phyloP scores from a whole-genome alignment of 1,284 basidiomycete genomes.

The Rhodotorula sp. region DNA sequence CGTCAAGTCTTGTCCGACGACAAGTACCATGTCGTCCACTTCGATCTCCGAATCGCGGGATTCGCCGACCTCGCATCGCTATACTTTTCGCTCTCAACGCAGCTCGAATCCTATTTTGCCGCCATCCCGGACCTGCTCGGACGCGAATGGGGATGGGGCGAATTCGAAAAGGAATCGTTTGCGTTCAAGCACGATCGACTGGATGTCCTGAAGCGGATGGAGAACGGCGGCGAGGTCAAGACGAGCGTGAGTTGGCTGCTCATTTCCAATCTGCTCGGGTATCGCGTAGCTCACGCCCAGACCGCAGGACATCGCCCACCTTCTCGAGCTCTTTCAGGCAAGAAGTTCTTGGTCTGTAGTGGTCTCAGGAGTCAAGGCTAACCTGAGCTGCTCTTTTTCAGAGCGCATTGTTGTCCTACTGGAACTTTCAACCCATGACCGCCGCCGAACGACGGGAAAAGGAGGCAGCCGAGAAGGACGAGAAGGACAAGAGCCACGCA shows the following conservation, averaged over 20 bases:
- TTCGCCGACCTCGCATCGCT: slow-evolving; percentile 74
- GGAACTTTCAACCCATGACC: slow-evolving; percentile 36
- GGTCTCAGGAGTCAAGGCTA: slow-evolving; percentile 59
- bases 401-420: slow-evolving; percentile 6
- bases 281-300: neutral
- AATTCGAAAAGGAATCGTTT: slow-evolving; percentile 69
- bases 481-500: slow-evolving; percentile 11
- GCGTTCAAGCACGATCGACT: slow-evolving; percentile 73
- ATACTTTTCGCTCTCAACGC: slow-evolving; percentile 68
- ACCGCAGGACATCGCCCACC: slow-evolving; percentile 63
- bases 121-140: slow-evolving; percentile 58
- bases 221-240: slow-evolving; percentile 56
- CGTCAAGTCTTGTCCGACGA: slow-evolving; percentile 66
- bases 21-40: slow-evolving; percentile 72
- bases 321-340: slow-evolving; percentile 69
- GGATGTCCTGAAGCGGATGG: slow-evolving; percentile 63
- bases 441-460: slow-evolving; percentile 4
- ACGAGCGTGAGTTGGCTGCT: slow-evolving; percentile 54
- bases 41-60: slow-evolving; percentile 74
- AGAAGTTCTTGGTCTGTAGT: neutral
- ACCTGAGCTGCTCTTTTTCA: neutral
- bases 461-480: slow-evolving; percentile 43
- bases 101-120: slow-evolving; percentile 73
- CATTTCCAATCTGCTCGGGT: neutral
- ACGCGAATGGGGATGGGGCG: slow-evolving; percentile 59